phyloP scores from a whole-genome alignment of 2,329 filamentous ascomycete species.

The Alternaria incomplexa region DNA sequence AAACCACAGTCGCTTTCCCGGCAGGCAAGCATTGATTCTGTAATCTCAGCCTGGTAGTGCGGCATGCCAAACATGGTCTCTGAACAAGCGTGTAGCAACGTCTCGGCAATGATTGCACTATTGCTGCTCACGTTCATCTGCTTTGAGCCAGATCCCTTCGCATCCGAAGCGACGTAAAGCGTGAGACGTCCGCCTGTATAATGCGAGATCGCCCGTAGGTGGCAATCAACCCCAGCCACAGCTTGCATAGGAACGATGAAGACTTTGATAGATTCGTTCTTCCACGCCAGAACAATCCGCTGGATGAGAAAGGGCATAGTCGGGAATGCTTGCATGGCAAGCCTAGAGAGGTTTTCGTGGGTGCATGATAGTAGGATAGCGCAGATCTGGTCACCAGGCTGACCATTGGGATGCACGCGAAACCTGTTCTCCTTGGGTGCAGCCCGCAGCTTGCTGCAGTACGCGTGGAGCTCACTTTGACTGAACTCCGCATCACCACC shows the following conservation, averaged over 20 bases:
- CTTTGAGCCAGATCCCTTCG: constrained; percentile 24
- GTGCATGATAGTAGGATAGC: constrained; percentile 50
- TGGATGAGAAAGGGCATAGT: constrained; percentile 41
- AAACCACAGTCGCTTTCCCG: constrained; percentile 20
- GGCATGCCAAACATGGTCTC: constrained; percentile 44
- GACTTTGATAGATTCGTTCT: constrained; percentile 39
- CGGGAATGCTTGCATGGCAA: constrained; percentile 55
- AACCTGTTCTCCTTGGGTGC: constrained; percentile 53
- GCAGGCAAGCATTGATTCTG: constrained; percentile 43
- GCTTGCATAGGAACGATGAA: constrained; percentile 45
- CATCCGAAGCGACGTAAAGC: constrained; percentile 42
- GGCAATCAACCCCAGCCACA: constrained; percentile 36
- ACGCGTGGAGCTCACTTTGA: constrained; percentile 58
- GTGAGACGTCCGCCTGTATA: constrained; percentile 37
- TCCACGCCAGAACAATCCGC: constrained; percentile 41
- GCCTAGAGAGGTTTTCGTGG: constrained; percentile 40
- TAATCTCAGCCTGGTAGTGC: constrained; percentile 40
- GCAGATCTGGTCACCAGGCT: constrained; percentile 55
- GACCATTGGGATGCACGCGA: constrained; percentile 47
- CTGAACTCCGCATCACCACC: constrained; percentile 56
- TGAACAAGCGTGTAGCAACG: constrained; percentile 41
- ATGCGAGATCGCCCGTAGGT: constrained; percentile 47
- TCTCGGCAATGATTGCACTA: constrained; percentile 43
- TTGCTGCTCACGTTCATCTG: constrained; percentile 45
- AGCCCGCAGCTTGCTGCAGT: constrained; percentile 52